Evolutionary conservation across 1,284 basidiomycete species (phyloP).

Genomic region (Heterobasidion parviporum): DNA sequence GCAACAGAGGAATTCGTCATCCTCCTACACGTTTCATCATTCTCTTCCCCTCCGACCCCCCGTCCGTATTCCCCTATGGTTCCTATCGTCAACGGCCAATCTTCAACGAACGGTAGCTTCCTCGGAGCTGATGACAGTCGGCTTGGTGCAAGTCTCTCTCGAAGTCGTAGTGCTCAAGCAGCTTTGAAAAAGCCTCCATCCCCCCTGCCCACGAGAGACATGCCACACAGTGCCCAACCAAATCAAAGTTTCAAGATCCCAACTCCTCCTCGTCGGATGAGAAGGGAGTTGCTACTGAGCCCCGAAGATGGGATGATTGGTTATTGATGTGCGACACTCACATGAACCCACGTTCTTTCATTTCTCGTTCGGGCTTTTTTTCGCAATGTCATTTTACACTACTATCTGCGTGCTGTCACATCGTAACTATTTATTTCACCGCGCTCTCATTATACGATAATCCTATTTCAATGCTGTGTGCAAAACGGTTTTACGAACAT

Average conservation of each 20-base stretch:
- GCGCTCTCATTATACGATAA: not conserved
- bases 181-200: conserved; percentile 28
- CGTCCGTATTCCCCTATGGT: conserved; percentile 55
- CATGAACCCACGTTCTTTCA: not conserved
- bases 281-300: not conserved
- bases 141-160: conserved; percentile 44
- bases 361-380: not conserved
- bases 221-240: conserved; percentile 50
- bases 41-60: conserved; percentile 47
- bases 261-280: conserved; percentile 14
- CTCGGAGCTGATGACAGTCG: conserved; percentile 30
- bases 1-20: conserved; percentile 74
- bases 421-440: not conserved
- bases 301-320: conserved; percentile 6
- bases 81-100: conserved; percentile 10
- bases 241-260: conserved; percentile 40
- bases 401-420: not conserved
- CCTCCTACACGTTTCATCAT: conserved; percentile 72
- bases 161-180: conserved; percentile 50
- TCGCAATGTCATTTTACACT: not conserved
- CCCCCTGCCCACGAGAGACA: conserved; percentile 23
- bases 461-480: not conserved
- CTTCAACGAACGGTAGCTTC: conserved; percentile 13
- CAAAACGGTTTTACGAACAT: not conserved
- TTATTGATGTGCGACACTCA: not conserved